Evolutionary conservation across 441 rosid genomes (phyloP).

Genomic region (Erodium trifolium): DNA sequence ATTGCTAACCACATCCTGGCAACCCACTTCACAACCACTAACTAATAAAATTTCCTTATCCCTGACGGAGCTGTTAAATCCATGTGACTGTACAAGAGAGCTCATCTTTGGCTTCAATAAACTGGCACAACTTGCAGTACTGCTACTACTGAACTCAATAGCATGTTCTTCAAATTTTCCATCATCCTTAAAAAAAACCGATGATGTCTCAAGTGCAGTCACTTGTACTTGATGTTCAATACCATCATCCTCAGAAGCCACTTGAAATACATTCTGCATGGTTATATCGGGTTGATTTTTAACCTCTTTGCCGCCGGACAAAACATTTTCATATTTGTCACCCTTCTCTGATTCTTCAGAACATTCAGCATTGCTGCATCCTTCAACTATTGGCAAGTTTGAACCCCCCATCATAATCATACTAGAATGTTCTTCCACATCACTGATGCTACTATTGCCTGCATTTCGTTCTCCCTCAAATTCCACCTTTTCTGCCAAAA

Average conservation of each 20-base stretch:
- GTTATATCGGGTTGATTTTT: slow-evolving; percentile 12
- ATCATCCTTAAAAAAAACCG: slow-evolving; percentile 18
- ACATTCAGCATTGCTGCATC: slow-evolving; percentile 23
- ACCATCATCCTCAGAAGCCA: not conserved
- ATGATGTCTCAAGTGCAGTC: slow-evolving; percentile 18
- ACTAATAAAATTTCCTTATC: slow-evolving; percentile 21
- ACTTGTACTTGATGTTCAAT: not conserved
- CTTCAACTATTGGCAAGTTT: slow-evolving; percentile 29
- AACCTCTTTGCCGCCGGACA: slow-evolving; percentile 12
- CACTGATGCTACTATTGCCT: slow-evolving; percentile 17
- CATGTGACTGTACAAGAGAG: slow-evolving; percentile 20
- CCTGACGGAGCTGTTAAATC: slow-evolving; percentile 13
- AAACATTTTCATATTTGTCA: slow-evolving; percentile 21
- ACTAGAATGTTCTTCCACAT: slow-evolving; percentile 29
- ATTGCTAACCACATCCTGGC: slow-evolving; percentile 19
- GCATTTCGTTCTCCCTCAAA: slow-evolving; percentile 26
- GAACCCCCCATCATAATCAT: slow-evolving; percentile 25
- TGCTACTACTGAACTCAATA: slow-evolving; percentile 23
- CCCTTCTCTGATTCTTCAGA: slow-evolving; percentile 18
- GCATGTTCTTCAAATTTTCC: slow-evolving; percentile 22
- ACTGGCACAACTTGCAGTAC: slow-evolving; percentile 17
- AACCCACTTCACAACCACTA: slow-evolving; percentile 23
- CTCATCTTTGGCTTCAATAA: slow-evolving; percentile 22
- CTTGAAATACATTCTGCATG: not conserved
- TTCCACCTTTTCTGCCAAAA: slow-evolving; percentile 23